A percentile compares a stretch with the other conserved stretches of the same genome.
These are phyloP conservation scores for Novymonas esmeraldas DNA, from an alignment of 208 protist genomes.

Conservation along the genomic window DNA sequence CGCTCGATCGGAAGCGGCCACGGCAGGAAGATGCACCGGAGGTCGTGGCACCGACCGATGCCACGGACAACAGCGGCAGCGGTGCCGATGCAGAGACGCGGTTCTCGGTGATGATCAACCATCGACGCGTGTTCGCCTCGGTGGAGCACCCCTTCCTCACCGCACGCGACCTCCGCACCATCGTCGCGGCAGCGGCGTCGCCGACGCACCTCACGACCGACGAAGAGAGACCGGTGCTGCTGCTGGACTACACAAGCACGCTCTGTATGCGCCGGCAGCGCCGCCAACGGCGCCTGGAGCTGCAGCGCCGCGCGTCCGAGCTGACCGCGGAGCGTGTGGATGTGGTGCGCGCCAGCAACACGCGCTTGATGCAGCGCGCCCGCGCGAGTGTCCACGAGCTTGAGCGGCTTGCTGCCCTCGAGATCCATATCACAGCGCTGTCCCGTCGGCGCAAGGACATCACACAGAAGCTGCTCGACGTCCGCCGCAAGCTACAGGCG, in stretches of 20 bases:
- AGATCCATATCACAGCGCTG: neutral
- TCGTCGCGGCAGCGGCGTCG: no score
- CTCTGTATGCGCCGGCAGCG: conserved; percentile 15
- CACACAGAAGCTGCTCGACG: conserved; percentile 3
- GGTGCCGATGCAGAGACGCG: no score
- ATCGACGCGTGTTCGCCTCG: conserved; percentile 10
- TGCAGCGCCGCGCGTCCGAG: neutral
- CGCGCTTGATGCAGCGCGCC: conserved; percentile 11
- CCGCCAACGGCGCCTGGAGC: conserved; percentile 7
- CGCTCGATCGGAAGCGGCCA: neutral
- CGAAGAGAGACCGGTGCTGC: conserved; percentile 24
- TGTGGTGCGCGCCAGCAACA: neutral
- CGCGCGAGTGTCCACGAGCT: no score
- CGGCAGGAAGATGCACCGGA: conserved; percentile 2
- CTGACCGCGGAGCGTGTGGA: conserved; percentile 13
- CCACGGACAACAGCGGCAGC: no score
- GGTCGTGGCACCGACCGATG: no score
- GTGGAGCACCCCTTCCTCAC: conserved; percentile 14
- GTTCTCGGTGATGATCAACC: conserved; percentile 30
- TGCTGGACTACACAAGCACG: conserved; percentile 34
- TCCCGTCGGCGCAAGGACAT: conserved; percentile 7
- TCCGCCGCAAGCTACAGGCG: neutral
- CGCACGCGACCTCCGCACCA: conserved; percentile 12
- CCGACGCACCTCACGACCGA: no score
- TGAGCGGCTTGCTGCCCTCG: no score